Evolutionary conservation across 2,329 filamentous ascomycete genomes (phyloP).

Genomic region (Alternaria novae-zelandiae): DNA sequence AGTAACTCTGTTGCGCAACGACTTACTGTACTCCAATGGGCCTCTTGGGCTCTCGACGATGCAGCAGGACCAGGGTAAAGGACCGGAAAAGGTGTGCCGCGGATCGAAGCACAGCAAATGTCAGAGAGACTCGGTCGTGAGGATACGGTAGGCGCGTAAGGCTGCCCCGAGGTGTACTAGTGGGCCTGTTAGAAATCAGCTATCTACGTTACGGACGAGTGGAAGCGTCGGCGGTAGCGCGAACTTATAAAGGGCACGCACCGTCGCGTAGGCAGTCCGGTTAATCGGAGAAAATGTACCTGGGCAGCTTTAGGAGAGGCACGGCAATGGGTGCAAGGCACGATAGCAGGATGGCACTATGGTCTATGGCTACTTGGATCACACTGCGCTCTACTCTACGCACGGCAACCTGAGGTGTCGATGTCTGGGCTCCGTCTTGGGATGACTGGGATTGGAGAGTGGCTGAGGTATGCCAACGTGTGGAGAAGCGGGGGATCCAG

Average conservation of each 20-base stretch:
- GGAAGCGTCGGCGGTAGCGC: slow-evolving; percentile 41
- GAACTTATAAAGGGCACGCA: slow-evolving; percentile 32
- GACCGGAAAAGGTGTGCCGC: slow-evolving; percentile 39
- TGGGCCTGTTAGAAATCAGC: slow-evolving; percentile 33
- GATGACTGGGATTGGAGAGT: slow-evolving; percentile 9
- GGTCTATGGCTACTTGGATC: background rate
- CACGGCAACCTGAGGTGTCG: slow-evolving; percentile 4
- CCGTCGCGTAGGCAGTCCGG: slow-evolving; percentile 31
- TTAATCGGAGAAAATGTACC: slow-evolving; percentile 33
- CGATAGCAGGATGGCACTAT: background rate
- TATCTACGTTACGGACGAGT: slow-evolving; percentile 46
- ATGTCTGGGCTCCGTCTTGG: slow-evolving; percentile 9
- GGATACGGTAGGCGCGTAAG: slow-evolving; percentile 36
- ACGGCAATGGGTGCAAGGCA: background rate
- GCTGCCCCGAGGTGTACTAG: slow-evolving; percentile 38
- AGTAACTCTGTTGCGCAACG: slow-evolving; percentile 18
- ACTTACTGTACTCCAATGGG: slow-evolving; percentile 32
- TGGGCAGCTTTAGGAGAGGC: background rate
- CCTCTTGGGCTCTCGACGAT: slow-evolving; percentile 14
- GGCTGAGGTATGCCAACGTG: slow-evolving; percentile 23
- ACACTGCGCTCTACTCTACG: slow-evolving; percentile 5
- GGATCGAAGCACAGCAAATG: slow-evolving; percentile 9
- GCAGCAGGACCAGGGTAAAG: slow-evolving; percentile 24
- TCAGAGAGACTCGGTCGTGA: slow-evolving; percentile 44
- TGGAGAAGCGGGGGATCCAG: slow-evolving; percentile 22